Conservation (phyloP, 768 basidiomycete genomes). For the Gautieria morchelliformis region DNA sequence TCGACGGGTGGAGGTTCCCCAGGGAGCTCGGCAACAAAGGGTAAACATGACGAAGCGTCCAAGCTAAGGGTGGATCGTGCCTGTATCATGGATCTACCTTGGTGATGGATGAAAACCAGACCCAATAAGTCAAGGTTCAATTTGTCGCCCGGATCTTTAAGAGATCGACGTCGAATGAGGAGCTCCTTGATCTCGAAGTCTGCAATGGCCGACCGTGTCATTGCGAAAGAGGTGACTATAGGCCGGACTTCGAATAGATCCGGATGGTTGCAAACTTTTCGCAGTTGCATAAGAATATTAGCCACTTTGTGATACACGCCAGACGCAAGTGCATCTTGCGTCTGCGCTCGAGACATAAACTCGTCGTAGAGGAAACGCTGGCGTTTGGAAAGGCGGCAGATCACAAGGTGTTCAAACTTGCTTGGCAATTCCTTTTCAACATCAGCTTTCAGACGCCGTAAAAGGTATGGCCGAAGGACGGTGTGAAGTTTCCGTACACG, state of each 20-base stretch:
- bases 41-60: slow-evolving; percentile 49
- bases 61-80: slow-evolving; percentile 45
- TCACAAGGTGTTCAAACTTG: slow-evolving; percentile 84
- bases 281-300: slow-evolving; percentile 95
- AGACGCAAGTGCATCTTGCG: slow-evolving; percentile 70
- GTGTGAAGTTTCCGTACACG: slow-evolving; percentile 84
- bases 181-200: slow-evolving; percentile 84
- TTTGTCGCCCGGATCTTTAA: slow-evolving; percentile 45
- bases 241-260: slow-evolving; percentile 88
- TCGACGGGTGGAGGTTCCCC: slow-evolving; percentile 67
- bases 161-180: slow-evolving; percentile 65
- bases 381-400: slow-evolving; percentile 82
- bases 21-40: slow-evolving; percentile 41
- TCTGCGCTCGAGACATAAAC: slow-evolving; percentile 85
- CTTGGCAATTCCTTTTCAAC: slow-evolving; percentile 93
- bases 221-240: slow-evolving; percentile 66
- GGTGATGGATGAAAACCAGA: slow-evolving; percentile 48
- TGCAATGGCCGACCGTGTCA: slow-evolving; percentile 64
- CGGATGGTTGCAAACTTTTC: slow-evolving; percentile 94
- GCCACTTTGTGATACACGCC: slow-evolving; percentile 84
- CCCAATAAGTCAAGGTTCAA: slow-evolving; percentile 58
- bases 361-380: slow-evolving; percentile 96
- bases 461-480: slow-evolving; percentile 91
- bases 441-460: slow-evolving; percentile 94
- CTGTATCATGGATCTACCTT: slow-evolving; percentile 43